Base-by-base conservation (phyloP, 1,284 basidiomycete genomes). In the Trametes hirsuta region DNA sequence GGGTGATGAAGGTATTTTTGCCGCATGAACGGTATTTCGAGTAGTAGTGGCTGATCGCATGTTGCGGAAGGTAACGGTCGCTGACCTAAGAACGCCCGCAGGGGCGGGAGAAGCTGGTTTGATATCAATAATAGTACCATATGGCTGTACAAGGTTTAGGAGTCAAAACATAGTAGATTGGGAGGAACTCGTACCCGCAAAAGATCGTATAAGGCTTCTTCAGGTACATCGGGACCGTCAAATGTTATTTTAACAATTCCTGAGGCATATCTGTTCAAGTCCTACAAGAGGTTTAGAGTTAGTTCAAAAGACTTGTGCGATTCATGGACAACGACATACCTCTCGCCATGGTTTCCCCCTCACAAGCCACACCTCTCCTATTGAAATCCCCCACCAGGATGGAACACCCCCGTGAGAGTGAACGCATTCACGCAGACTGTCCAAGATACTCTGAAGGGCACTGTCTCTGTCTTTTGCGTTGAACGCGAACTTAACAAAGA, bases 331-430 rank as follows among this genome's bases (percentile, higher is more conserved):
- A 24, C 14, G 36, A 72, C 81, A 37, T 56, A 92, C 93, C 81
- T 95, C 94, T 63, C 81, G 81, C 92, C 93, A 96, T 6, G 94
- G 93, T 10, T 78, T 79, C 0, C 94, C 94, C 71, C 84, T 86
- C 34, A 96, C 94, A 15, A 91, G 73, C 93, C 93, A 95, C 10
- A 90, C 75, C 60, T 81, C 79, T 1, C 88, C 87, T 34, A 77
- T 73, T 4, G 69, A 72, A 6, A 86, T 52, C 4, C 90, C 84
- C 34, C 74, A 67, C 86, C 89, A 91, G 2, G 87, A 84, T 4
- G 88, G 85, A 49, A 90, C 72, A 5, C 84, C 84, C 0, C 86
- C 87, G 39, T 81, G 72, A 47, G 81, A 72, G 30, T 71, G 68
- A 1, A 76, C 72, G 53, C 79, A 74, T 8, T 78, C 72, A 52